Evolutionary conservation across 106 monocot genomes (phyloP), one percentile per base, ranked within the genome.

Genomic region (Chionographis japonica): DNA sequence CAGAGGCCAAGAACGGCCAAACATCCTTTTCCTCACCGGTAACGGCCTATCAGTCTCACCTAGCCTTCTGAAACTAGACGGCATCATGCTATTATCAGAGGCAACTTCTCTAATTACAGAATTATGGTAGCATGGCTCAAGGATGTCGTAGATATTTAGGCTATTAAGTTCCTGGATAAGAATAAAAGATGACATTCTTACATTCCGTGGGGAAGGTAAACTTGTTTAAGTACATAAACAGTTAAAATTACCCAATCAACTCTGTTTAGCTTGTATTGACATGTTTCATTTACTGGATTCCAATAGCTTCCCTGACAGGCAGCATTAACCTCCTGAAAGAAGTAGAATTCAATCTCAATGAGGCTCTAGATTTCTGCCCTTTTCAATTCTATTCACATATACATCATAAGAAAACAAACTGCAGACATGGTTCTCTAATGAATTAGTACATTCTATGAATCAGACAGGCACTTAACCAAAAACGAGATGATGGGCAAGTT

Each of bases 1-100:
- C 14, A 86, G 55, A 62, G 95, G 95, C 95, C 91, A 95, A 62
- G 95, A 73, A 57, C 91, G 95, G 11, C 95, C 95, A 78, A 88
- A 86, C 72, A 95, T 91, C 74, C 95, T 88, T 76, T 84, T 91
- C 60, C 95, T 84, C 50, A 91, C 86, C 53, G 80, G 84, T 12
- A 92, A 60, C 63, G 88, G 81, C 67, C 75, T 81, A 15, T 75
- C 53, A 37, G 86, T 89, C 66, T 88, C 81, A 51, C 95, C 95
- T 58, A 95, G 75, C 41, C 43, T 80, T 72, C 86, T 81, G 78
- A 91, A 95, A 68, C 91, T 91, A 3, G 70, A 36, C 18, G 95
- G 91, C 55, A 86, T 51, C 60, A 66, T 86, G n/a, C 53, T 76
- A 9, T 78, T 69, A 36, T 36, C 50, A 54, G 77, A 75, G n/a